These are phyloP conservation scores for Plasmodium knowlesi DNA, from an alignment of 169 alveolate species.

Conservation along the genomic window DNA sequence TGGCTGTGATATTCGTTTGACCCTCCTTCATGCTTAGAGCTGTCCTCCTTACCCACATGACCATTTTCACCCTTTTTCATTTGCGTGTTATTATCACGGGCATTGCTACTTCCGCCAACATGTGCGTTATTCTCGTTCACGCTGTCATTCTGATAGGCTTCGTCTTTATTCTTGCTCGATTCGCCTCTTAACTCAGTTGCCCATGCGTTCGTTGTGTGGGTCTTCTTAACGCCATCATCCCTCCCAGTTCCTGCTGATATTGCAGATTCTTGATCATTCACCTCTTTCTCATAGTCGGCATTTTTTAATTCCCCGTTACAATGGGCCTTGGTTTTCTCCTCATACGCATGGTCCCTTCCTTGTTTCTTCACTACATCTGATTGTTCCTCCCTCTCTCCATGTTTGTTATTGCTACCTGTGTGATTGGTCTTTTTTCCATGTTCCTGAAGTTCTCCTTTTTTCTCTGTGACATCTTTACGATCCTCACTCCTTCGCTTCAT, in stretches of 20 bases:
- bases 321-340: neutral
- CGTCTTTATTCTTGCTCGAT: no score
- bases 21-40: neutral
- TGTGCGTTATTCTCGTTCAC: neutral
- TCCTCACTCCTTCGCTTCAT: conserved; percentile 9
- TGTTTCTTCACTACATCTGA: neutral
- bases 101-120: neutral
- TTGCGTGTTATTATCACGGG: neutral
- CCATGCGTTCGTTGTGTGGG: no score
- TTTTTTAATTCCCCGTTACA: neutral
- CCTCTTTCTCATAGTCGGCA: neutral
- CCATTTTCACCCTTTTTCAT: no score
- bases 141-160: neutral
- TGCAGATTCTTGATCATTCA: neutral
- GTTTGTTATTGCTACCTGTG: neutral
- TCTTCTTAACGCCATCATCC: no score
- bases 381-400: neutral
- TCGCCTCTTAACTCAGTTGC: no score
- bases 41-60: no score
- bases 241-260: neutral
- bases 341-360: neutral
- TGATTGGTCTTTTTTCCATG: neutral
- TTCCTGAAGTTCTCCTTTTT: neutral
- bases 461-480: neutral
- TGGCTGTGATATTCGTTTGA: neutral